Percentiles rank a stretch among this genome's conserved stretches.
phyloP scores from a whole-genome alignment of 352 stramenopile genomes.

The Phytophthora rubi region DNA sequence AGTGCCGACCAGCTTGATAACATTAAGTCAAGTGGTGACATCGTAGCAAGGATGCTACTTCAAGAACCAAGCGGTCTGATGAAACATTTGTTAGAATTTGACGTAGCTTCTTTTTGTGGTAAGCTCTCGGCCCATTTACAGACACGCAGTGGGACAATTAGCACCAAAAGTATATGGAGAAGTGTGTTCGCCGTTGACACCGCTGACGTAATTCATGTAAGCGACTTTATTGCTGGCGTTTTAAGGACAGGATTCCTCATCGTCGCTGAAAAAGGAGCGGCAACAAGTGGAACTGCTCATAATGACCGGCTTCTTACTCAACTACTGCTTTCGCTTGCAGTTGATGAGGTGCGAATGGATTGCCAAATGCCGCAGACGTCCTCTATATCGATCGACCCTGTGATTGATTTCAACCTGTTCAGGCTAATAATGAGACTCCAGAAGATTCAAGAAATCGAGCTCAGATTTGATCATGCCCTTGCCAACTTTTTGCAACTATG shows the following conservation, averaged over 20 bases:
- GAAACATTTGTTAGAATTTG: constrained; percentile 42
- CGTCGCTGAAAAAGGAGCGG: background rate
- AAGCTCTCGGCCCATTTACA: constrained; percentile 46
- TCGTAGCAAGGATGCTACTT: constrained; percentile 42
- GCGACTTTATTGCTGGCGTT: constrained; percentile 52
- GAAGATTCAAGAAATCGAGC: constrained; percentile 60
- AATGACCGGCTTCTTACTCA: constrained; percentile 40
- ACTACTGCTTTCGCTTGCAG: constrained; percentile 43
- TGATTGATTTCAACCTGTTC: constrained; percentile 53
- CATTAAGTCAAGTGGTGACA: constrained; percentile 36
- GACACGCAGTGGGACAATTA: constrained; percentile 36
- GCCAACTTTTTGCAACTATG: constrained; percentile 43
- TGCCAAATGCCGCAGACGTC: background rate
- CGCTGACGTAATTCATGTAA: constrained; percentile 43
- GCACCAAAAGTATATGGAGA: constrained; percentile 52
- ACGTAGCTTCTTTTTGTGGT: constrained; percentile 35
- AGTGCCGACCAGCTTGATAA: background rate
- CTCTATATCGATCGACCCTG: background rate
- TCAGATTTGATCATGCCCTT: constrained; percentile 54
- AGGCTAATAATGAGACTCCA: constrained; percentile 48
- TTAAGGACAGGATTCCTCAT: constrained; percentile 46
- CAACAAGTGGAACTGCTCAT: constrained; percentile 4
- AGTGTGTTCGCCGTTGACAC: constrained; percentile 46
- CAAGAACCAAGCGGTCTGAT: constrained; percentile 29
- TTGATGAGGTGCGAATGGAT: constrained; percentile 55